Evolutionary conservation across 2,329 filamentous ascomycete species (phyloP).

Genomic region (Hymenoscyphus repandus): DNA sequence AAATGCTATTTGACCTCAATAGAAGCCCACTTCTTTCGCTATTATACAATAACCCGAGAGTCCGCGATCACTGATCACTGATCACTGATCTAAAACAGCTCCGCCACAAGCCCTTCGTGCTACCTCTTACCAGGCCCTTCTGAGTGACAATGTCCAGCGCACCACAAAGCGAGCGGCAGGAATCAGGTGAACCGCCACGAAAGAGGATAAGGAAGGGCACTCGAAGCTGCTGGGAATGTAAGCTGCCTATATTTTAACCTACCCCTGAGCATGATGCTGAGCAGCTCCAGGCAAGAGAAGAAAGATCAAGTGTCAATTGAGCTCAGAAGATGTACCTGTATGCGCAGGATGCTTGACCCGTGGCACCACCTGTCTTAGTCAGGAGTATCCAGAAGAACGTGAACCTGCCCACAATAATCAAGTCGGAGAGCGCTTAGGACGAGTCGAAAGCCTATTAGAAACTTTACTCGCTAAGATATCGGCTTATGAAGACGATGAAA

Average conservation of each 20-base stretch:
- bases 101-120: too few relatives aligned
- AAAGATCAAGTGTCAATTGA: conserved; percentile 47
- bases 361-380: conserved; percentile 28
- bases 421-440: conserved; percentile 29
- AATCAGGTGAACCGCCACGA: conserved; percentile 22
- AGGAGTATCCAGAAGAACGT: conserved; percentile 30
- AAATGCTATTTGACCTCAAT: too few relatives aligned
- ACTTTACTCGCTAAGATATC: conserved; percentile 27
- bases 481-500: conserved; percentile 26
- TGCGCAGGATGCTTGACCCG: conserved; percentile 44
- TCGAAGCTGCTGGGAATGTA: conserved; percentile 54
- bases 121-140: too few relatives aligned
- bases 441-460: conserved; percentile 27
- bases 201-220: conserved; percentile 44
- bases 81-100: too few relatives aligned
- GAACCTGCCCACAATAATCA: conserved; percentile 23
- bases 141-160: not conserved
- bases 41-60: too few relatives aligned
- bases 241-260: conserved; percentile 20
- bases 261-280: conserved; percentile 5
- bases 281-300: conserved; percentile 34
- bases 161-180: not conserved
- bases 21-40: too few relatives aligned
- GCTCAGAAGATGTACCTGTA: conserved; percentile 32
- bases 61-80: too few relatives aligned